A percentile compares a stretch with the other conserved stretches of the same genome.
Conservation (phyloP, 768 basidiomycete species). For the Podaxis sp. region DNA sequence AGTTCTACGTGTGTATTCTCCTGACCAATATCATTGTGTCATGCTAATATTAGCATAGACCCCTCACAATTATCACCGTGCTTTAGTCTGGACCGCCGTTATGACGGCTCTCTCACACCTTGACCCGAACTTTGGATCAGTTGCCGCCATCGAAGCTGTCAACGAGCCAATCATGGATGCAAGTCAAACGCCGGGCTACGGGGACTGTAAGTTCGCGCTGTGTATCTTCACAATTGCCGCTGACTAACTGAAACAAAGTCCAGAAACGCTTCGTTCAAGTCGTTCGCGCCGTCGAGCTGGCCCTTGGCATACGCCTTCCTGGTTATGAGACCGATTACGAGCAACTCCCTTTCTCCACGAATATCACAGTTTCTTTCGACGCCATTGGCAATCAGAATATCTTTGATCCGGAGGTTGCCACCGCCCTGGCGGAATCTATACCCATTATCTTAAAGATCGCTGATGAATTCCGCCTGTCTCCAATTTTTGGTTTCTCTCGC, state of each 20-base stretch:
- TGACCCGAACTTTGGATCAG: slow-evolving; percentile 59
- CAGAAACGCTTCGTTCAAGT: slow-evolving; percentile 65
- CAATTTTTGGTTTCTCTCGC: slow-evolving; percentile 14
- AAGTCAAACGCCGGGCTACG: slow-evolving; percentile 59
- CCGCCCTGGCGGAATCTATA: slow-evolving; percentile 29
- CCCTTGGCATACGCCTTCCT: slow-evolving; percentile 49
- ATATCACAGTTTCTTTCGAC: slow-evolving; percentile 24
- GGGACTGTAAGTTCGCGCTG: slow-evolving; percentile 47
- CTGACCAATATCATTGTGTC: background rate
- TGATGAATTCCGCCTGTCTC: slow-evolving; percentile 20
- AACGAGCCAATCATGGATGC: slow-evolving; percentile 81
- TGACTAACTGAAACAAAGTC: slow-evolving; percentile 33
- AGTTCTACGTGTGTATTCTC: slow-evolving; percentile 59
- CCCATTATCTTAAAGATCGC: slow-evolving; percentile 32
- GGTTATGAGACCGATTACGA: slow-evolving; percentile 20
- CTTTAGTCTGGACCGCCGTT: slow-evolving; percentile 76
- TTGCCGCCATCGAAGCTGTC: slow-evolving; percentile 69
- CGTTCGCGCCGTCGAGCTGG: slow-evolving; percentile 60
- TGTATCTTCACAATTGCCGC: background rate
- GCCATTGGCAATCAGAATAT: slow-evolving; percentile 15
- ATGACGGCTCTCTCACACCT: slow-evolving; percentile 72
- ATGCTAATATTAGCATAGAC: slow-evolving; percentile 38
- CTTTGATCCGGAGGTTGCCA: slow-evolving; percentile 23
- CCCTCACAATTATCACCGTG: slow-evolving; percentile 67
- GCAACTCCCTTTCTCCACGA: slow-evolving; percentile 12